A percentile compares a stretch with the other conserved stretches of the same genome.
phyloP scores from a whole-genome alignment of 2,329 filamentous ascomycete species.

The Incumbomyces delicatus region DNA sequence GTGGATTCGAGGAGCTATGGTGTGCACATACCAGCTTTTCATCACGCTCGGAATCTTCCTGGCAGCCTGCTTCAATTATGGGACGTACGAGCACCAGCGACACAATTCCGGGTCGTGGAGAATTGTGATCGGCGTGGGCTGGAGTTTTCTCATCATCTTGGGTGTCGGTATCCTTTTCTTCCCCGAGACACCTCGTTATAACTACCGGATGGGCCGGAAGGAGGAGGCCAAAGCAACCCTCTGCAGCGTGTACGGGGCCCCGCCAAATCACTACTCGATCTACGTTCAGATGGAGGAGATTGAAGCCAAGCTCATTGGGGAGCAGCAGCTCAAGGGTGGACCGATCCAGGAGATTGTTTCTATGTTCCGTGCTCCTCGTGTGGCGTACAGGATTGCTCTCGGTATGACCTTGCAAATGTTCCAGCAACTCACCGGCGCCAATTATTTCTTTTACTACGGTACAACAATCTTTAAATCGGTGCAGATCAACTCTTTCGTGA shows the following conservation, averaged over 20 bases:
- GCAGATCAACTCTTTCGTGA: constrained; percentile 37
- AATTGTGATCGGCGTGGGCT: constrained; percentile 63
- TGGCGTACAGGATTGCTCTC: constrained; percentile 43
- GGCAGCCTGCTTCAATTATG: constrained; percentile 59
- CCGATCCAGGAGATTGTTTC: constrained; percentile 57
- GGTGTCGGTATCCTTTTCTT: constrained; percentile 41
- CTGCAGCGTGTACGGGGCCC: constrained; percentile 59
- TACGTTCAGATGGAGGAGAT: constrained; percentile 73
- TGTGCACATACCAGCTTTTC: constrained; percentile 59
- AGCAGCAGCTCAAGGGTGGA: constrained; percentile 41
- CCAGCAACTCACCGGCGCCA: constrained; percentile 40
- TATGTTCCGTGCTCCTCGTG: constrained; percentile 57
- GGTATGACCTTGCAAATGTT: constrained; percentile 36
- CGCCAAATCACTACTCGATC: constrained; percentile 60
- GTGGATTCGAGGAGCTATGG: constrained; percentile 32
- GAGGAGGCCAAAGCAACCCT: constrained; percentile 57
- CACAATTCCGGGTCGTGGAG: constrained; percentile 60
- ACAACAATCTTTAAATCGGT: constrained; percentile 23
- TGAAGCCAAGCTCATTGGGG: constrained; percentile 79
- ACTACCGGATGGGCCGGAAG: constrained; percentile 52
- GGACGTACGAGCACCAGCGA: constrained; percentile 48
- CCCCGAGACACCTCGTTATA: constrained; percentile 57
- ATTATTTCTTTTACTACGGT: constrained; percentile 21
- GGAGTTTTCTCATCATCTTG: constrained; percentile 41
- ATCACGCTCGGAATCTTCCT: constrained; percentile 63